phyloP scores from a whole-genome alignment of 352 stramenopile species.

The Hyaloperonospora arabidopsidis region DNA sequence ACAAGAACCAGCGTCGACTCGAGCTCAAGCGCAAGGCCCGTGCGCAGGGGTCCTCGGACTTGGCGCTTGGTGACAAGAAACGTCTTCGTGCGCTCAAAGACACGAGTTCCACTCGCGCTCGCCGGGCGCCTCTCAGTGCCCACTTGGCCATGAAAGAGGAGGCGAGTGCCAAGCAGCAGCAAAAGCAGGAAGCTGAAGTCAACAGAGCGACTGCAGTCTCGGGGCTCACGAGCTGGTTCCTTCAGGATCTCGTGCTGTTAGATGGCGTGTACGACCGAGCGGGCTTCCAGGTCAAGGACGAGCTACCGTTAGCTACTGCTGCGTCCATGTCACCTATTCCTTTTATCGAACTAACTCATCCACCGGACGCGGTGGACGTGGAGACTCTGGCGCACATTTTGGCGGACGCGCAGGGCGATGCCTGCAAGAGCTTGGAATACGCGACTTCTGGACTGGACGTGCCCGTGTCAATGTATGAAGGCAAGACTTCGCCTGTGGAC shows the following conservation, averaged over 20 bases:
- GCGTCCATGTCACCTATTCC: not conserved
- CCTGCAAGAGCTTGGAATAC: constrained; percentile 16
- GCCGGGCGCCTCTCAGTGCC: constrained; percentile 27
- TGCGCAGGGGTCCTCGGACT: constrained; percentile 9
- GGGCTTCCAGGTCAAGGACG: constrained; percentile 9
- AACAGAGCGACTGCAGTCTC: constrained; percentile 3
- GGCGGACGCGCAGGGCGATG: constrained; percentile 14
- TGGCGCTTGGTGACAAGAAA: constrained; percentile 6
- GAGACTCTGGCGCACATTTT: constrained; percentile 16
- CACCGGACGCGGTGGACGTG: constrained; percentile 8
- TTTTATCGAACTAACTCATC: constrained; percentile 2
- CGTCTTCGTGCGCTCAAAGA: constrained; percentile 18
- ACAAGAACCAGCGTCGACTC: constrained; percentile 58
- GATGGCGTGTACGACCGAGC: constrained; percentile 21
- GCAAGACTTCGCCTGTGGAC: constrained; percentile 36
- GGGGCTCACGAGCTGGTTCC: constrained; percentile 14
- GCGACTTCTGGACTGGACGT: constrained; percentile 14
- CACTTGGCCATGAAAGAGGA: constrained; percentile 40
- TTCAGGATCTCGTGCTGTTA: constrained; percentile 29
- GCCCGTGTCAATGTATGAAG: constrained; percentile 13
- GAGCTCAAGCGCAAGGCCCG: constrained; percentile 36
- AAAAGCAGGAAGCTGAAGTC: constrained; percentile 9
- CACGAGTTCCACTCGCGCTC: constrained; percentile 7
- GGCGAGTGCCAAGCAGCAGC: constrained; percentile 11
- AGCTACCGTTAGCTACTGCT: not conserved